phyloP scores from a whole-genome alignment of 306 rosid genomes.

The Dryas drummondii region DNA sequence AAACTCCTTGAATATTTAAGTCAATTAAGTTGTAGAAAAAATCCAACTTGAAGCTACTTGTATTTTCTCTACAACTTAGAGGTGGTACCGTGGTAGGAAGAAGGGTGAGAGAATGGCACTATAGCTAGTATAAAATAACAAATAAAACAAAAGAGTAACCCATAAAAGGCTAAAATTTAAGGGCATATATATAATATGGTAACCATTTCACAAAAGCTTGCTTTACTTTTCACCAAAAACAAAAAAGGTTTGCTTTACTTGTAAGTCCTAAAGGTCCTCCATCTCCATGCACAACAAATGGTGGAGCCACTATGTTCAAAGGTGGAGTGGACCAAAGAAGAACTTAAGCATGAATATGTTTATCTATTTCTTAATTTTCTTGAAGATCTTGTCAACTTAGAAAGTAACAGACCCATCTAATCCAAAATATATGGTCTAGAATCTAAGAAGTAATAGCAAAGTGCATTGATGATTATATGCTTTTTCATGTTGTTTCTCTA shows the following conservation, averaged over 20 bases:
- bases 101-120: no score
- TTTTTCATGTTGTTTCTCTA: background rate
- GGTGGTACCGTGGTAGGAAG: no score
- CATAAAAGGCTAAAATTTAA: no score
- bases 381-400: background rate
- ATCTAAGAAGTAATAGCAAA: background rate
- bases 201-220: background rate
- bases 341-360: background rate
- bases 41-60: no score
- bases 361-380: background rate
- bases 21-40: no score
- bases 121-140: no score
- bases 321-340: background rate
- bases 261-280: background rate
- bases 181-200: background rate
- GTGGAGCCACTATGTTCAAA: conserved; percentile 4
- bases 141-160: no score
- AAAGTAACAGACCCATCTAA: background rate
- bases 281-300: background rate
- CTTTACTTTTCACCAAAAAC: no score
- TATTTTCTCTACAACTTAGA: no score
- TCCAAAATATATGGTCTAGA: background rate
- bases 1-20: no score
- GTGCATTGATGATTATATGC: background rate
- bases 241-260: background rate